A percentile compares a stretch with the other conserved stretches of the same genome.
Conservation (phyloP, 1,284 basidiomycete genomes). For the Coriolopsis trogii region DNA sequence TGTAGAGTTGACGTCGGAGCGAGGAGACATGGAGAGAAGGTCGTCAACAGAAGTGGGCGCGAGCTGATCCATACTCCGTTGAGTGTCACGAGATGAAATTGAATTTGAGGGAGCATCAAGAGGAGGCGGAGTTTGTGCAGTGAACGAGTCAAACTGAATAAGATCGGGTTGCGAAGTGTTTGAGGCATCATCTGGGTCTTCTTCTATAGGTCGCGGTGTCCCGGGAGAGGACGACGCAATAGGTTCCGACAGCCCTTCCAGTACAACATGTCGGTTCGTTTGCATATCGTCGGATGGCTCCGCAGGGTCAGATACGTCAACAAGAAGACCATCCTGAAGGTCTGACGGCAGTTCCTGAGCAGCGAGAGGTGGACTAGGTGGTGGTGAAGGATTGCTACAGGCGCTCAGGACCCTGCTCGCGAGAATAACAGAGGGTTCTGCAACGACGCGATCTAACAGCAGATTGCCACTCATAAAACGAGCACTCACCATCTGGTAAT, state of each 20-base stretch:
- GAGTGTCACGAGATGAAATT: background rate
- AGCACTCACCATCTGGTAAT: constrained; percentile 34
- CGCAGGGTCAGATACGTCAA: constrained; percentile 4
- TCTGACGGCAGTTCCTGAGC: background rate
- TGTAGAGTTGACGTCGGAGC: constrained; percentile 14
- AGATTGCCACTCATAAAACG: background rate
- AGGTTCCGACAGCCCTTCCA: constrained; percentile 7
- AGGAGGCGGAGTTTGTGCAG: constrained; percentile 22
- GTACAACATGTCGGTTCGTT: constrained; percentile 2
- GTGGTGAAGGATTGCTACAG: constrained; percentile 75
- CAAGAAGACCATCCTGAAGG: constrained; percentile 7
- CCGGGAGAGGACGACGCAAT: constrained; percentile 3
- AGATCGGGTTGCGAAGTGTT: constrained; percentile 4
- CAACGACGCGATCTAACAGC: constrained; percentile 1
- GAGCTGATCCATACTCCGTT: background rate
- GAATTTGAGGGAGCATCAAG: constrained; percentile 8
- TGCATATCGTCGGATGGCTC: background rate
- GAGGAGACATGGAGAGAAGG: constrained; percentile 41
- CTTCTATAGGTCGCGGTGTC: background rate
- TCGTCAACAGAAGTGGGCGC: constrained; percentile 39
- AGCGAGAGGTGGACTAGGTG: constrained; percentile 43
- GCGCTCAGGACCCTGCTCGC: constrained; percentile 67
- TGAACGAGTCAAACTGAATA: constrained; percentile 41
- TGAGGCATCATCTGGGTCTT: constrained; percentile 4
- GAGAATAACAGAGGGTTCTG: constrained; percentile 68